Evolutionary conservation across 1,284 basidiomycete genomes (phyloP).

Genomic region (Bondarzewia mesenterica): DNA sequence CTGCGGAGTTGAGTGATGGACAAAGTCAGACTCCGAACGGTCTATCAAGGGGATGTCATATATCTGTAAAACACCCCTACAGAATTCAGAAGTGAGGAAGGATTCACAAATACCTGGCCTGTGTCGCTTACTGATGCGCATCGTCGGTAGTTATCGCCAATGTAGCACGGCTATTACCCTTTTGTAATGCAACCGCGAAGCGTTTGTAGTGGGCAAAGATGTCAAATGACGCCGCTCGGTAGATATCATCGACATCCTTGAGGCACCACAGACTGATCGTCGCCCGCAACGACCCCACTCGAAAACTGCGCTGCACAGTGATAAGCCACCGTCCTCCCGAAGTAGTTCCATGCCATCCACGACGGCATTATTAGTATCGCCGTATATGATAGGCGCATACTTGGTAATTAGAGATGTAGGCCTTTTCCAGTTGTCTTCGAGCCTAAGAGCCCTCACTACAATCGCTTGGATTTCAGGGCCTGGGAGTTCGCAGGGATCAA

Average conservation of each 20-base stretch:
- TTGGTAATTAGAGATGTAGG: constrained; percentile 25
- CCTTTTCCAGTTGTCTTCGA: constrained; percentile 45
- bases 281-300: constrained; percentile 19
- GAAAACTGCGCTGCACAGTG: constrained; percentile 30
- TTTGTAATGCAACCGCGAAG: constrained; percentile 24
- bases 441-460: constrained; percentile 33
- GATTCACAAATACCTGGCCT: neutral
- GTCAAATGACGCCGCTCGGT: constrained; percentile 28
- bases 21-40: neutral
- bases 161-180: constrained; percentile 19
- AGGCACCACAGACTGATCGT: constrained; percentile 34
- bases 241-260: constrained; percentile 19
- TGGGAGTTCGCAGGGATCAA: constrained; percentile 18
- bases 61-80: constrained; percentile 4
- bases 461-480: constrained; percentile 27
- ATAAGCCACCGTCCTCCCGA: constrained; percentile 37
- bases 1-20: neutral
- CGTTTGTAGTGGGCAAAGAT: constrained; percentile 24
- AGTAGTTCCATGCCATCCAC: constrained; percentile 37
- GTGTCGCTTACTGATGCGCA: constrained; percentile 13
- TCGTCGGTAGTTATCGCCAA: constrained; percentile 25
- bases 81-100: neutral
- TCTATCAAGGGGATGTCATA: constrained; percentile 6
- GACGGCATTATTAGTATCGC: constrained; percentile 19
- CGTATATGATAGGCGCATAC: constrained; percentile 27